A percentile compares a stretch with the other conserved stretches of the same genome.
These are phyloP conservation scores for Skeletonema potamos DNA, from an alignment of 108 stramenopile species.

Conservation along the genomic window DNA sequence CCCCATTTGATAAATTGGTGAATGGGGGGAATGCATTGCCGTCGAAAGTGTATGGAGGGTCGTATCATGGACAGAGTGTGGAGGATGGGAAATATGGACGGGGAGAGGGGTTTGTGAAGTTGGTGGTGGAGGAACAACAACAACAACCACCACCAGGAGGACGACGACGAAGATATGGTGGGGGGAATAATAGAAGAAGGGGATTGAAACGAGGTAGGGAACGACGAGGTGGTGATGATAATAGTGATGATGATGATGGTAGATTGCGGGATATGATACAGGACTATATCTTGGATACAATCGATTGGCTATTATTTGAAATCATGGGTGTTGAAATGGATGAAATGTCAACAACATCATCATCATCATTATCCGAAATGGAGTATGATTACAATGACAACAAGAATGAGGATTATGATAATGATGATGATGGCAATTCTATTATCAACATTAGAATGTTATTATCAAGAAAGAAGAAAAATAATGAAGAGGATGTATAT, in stretches of 20 bases:
- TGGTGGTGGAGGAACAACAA: background rate
- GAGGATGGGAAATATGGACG: background rate
- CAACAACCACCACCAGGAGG: background rate
- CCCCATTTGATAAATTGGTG: slow-evolving; percentile 14
- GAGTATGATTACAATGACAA: too few relatives aligned
- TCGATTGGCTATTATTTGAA: slow-evolving; percentile 16
- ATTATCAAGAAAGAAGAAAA: background rate
- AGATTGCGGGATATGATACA: background rate
- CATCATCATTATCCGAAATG: too few relatives aligned
- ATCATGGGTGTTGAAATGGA: slow-evolving; percentile 21
- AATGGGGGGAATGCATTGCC: slow-evolving; percentile 37
- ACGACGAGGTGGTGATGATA: background rate
- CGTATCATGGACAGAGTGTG: slow-evolving; percentile 9
- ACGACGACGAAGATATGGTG: background rate
- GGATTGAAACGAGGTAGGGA: background rate
- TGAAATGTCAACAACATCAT: too few relatives aligned
- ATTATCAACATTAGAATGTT: background rate
- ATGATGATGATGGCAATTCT: background rate
- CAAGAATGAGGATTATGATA: background rate
- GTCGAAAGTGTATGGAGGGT: background rate
- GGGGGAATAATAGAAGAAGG: background rate
- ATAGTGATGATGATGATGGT: background rate
- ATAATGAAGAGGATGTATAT: slow-evolving; percentile 29
- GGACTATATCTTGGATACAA: slow-evolving; percentile 4
- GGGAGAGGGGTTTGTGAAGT: slow-evolving; percentile 37